These are phyloP conservation scores for Xylaria sp. DNA, from an alignment of 2,329 filamentous ascomycete genomes.

Conservation along the genomic window DNA sequence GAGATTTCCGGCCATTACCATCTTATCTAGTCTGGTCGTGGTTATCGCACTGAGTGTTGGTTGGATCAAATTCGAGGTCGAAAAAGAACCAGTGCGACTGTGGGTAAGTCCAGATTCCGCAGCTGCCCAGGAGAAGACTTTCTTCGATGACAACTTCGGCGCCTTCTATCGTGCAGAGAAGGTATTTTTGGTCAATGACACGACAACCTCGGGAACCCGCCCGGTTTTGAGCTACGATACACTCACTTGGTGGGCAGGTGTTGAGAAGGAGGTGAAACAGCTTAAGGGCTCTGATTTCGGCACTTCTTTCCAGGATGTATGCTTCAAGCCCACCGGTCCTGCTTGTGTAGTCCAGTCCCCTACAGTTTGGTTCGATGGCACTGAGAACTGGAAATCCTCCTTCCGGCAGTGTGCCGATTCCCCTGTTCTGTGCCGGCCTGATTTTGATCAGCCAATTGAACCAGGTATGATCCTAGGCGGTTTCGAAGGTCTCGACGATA, in stretches of 20 bases:
- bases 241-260: slow-evolving; percentile 90
- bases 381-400: slow-evolving; percentile 75
- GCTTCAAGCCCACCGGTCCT: slow-evolving; percentile 90
- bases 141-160: slow-evolving; percentile 93
- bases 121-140: slow-evolving; percentile 91
- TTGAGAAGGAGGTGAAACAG: slow-evolving; percentile 79
- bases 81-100: slow-evolving; percentile 87
- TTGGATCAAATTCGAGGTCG: slow-evolving; percentile 88
- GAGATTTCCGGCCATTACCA: slow-evolving; percentile 85
- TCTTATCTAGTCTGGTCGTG: slow-evolving; percentile 76
- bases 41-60: slow-evolving; percentile 85
- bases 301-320: slow-evolving; percentile 82
- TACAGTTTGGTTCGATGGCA: slow-evolving; percentile 84
- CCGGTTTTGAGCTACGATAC: slow-evolving; percentile 91
- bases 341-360: slow-evolving; percentile 94
- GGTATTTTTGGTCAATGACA: slow-evolving; percentile 92
- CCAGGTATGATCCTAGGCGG: slow-evolving; percentile 88
- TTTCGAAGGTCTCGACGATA: slow-evolving; percentile 71
- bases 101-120: slow-evolving; percentile 97
- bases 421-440: slow-evolving; percentile 85
- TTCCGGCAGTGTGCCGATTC: slow-evolving; percentile 79
- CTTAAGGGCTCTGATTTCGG: slow-evolving; percentile 76
- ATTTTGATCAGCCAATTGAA: slow-evolving; percentile 88
- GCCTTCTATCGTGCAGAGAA: slow-evolving; percentile 97
- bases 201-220: slow-evolving; percentile 67